A percentile compares a stretch with the other conserved stretches of the same genome.
These are phyloP conservation scores for Lactarius indigo DNA, from an alignment of 768 basidiomycete genomes.

Conservation along the genomic window DNA sequence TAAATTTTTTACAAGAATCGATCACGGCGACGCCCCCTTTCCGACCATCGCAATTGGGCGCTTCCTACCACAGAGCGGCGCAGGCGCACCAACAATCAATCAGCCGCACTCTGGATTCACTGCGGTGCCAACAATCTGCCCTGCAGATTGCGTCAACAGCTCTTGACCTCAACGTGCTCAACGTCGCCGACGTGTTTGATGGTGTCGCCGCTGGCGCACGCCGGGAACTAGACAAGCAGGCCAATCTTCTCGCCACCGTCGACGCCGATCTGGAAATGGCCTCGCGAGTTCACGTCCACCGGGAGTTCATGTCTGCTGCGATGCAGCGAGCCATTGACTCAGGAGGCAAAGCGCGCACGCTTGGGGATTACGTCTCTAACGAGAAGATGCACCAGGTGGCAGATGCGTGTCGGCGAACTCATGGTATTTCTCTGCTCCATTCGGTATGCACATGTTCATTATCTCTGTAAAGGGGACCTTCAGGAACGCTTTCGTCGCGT, in stretches of 20 bases:
- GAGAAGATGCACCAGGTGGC: conserved; percentile 79
- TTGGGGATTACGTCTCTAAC: conserved; percentile 78
- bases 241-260: conserved; percentile 55
- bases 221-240: conserved; percentile 66
- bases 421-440: conserved; percentile 45
- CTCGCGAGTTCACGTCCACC: conserved; percentile 60
- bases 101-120: conserved; percentile 45
- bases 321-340: conserved; percentile 68
- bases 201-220: conserved; percentile 52
- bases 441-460: background rate
- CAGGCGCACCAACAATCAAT: conserved; percentile 63
- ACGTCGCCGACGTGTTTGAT: conserved; percentile 68
- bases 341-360: conserved; percentile 61
- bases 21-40: conserved; percentile 70
- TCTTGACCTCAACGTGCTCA: conserved; percentile 70
- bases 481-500: conserved; percentile 60
- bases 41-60: conserved; percentile 59
- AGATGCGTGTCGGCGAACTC: conserved; percentile 62
- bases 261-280: conserved; percentile 73
- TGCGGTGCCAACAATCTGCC: conserved; percentile 67
- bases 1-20: conserved; percentile 40
- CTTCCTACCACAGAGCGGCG: conserved; percentile 62
- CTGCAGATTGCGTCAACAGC: conserved; percentile 68
- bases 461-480: conserved; percentile 7
- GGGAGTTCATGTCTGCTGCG: conserved; percentile 67